Evolutionary conservation across 345 rosid genomes (phyloP), one percentile per base, ranked within the genome.

Genomic region (Linum lewisii): DNA sequence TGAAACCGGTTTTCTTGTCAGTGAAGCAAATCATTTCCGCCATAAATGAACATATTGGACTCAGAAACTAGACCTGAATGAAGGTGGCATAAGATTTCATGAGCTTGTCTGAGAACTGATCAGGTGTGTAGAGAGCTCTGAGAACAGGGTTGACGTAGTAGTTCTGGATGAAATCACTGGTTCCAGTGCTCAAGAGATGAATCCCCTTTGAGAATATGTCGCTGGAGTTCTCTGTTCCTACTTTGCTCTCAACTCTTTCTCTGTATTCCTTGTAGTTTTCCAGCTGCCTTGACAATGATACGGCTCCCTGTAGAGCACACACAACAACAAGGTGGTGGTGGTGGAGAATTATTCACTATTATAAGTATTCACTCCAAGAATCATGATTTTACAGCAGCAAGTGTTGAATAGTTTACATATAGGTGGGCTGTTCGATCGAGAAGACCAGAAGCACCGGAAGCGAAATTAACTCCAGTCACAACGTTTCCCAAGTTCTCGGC

Each of bases 81-180:
- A 92, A 88, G 60, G 73, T 52, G 36, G 93, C 69, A 81, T 83
- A 86, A 72, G 81, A 84, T 65, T 66, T 63, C 59, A 86, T 57
- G 73, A 92, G 96, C 67, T 63, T 64, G 59, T 81, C 82, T 0
- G 95, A 74, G 76, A 81, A 88, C 16, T 66, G 82, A 37, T 82
- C 87, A 9, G 81, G 75, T 51, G 93, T 57, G 77, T 82, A 74
- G 52, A 68, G 14, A 68, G 70, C 34, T 55, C 72, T 82, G 56
- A 88, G 79, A 29, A 82, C 53, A 57, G 91, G 89, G 70, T 81
- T 76, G 65, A 92, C 54, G 73, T 88, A 88, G 77, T 86, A 92
- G 74, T 92, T 86, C 79, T 92, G 97, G 73, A 92, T 69, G 72
- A 78, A 88, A 73, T 92, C 97, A 71, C 97, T 88, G 74, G 77